Conservation (phyloP, 176 grass and related monocot species). For the Aegilops speltoides region DNA sequence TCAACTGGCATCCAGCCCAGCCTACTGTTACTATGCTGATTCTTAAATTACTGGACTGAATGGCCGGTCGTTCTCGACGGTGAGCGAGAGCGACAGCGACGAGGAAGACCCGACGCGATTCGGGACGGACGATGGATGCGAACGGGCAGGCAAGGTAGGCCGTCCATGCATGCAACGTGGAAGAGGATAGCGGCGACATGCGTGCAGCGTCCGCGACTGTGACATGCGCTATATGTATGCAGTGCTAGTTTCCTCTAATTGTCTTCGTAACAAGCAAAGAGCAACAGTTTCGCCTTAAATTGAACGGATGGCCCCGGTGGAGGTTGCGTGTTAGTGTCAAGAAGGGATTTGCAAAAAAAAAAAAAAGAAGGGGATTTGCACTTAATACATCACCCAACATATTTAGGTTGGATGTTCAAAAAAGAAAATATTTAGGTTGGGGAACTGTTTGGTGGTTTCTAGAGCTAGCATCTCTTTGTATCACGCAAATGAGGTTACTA, state of each 20-base stretch:
- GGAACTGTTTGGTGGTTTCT: neutral
- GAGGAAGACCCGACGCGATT: neutral
- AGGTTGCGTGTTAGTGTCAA: neutral
- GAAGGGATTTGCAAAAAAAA: neutral
- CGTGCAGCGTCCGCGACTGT: neutral
- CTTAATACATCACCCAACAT: neutral
- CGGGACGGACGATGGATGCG: neutral
- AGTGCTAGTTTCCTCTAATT: neutral
- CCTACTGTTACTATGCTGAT: neutral
- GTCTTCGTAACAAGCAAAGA: neutral
- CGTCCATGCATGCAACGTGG: neutral
- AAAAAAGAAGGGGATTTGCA: neutral
- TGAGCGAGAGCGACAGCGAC: neutral
- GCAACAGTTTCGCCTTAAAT: neutral
- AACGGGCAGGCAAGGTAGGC: neutral
- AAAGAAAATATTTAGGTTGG: neutral
- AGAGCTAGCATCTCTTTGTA: neutral
- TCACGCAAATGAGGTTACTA: neutral
- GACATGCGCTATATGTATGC: neutral
- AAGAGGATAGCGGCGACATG: neutral
- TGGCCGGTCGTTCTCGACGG: neutral
- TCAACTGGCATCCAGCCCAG: neutral
- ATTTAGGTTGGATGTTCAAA: neutral
- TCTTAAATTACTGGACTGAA: neutral
- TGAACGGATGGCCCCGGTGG: neutral